Percentiles rank a stretch among this genome's conserved stretches.
These are phyloP conservation scores for Acorus calamus DNA, from an alignment of 106 monocot species.

Conservation along the genomic window DNA sequence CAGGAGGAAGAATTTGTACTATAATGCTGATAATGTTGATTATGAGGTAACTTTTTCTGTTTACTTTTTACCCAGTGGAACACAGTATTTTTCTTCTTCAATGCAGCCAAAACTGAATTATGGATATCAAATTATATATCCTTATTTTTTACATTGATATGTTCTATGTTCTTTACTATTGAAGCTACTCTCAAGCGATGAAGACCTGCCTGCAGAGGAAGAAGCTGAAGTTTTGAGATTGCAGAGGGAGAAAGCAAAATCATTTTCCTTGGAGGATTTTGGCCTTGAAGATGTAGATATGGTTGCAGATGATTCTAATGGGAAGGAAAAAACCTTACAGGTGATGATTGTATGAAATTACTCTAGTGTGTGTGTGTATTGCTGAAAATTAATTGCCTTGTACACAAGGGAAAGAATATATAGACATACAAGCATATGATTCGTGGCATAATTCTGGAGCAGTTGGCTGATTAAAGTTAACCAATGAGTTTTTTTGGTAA, in stretches of 20 bases:
- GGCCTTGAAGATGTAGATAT: constrained; percentile 48
- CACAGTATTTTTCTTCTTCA: no score
- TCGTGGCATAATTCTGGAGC: no score
- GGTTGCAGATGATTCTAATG: constrained; percentile 28
- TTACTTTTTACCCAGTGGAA: not conserved
- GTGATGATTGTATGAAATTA: no score
- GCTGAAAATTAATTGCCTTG: no score
- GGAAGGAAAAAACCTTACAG: constrained; percentile 25
- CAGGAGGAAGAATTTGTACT: constrained; percentile 47
- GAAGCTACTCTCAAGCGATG: constrained; percentile 76
- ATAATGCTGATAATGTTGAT: constrained; percentile 60
- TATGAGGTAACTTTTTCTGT: constrained; percentile 33
- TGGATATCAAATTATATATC: no score
- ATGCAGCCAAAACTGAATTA: no score
- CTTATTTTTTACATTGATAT: no score
- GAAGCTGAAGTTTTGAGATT: constrained; percentile 60
- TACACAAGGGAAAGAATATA: no score
- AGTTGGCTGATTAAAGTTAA: no score
- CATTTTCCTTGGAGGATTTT: constrained; percentile 56
- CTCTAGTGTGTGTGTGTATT: no score
- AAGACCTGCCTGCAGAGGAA: constrained; percentile 60
- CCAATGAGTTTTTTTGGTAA: no score
- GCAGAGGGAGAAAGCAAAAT: constrained; percentile 60
- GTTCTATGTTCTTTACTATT: constrained; percentile 7
- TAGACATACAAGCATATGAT: no score